Conservation (phyloP, 495 filamentous ascomycete genomes). For the Arthonia radiata region DNA sequence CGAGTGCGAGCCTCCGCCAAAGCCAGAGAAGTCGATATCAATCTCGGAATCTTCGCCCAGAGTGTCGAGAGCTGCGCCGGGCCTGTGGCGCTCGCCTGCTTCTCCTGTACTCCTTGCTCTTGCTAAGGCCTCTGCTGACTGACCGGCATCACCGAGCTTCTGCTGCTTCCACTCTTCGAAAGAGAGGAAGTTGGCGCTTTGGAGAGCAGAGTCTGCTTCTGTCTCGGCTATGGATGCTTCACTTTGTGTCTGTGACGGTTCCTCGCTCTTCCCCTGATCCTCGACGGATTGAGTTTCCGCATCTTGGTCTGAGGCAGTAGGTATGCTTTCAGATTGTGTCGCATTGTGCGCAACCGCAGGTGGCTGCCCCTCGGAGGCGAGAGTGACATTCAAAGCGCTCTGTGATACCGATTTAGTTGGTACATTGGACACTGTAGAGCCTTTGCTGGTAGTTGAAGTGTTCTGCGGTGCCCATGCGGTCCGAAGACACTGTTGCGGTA, state of each 20-base stretch:
- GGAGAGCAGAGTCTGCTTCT: constrained; percentile 45
- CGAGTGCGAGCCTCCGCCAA: constrained; percentile 21
- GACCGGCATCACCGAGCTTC: constrained; percentile 67
- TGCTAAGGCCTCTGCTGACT: constrained; percentile 52
- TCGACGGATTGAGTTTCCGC: constrained; percentile 11
- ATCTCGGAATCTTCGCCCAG: constrained; percentile 81
- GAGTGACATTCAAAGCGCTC: constrained; percentile 5
- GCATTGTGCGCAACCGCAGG: constrained; percentile 2
- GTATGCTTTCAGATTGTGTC: constrained; percentile 2
- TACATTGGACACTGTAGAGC: not conserved
- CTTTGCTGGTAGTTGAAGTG: constrained; percentile 6
- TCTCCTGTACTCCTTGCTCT: constrained; percentile 17
- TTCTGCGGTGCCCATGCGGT: constrained; percentile 7
- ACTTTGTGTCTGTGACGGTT: not conserved
- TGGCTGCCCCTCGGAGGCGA: constrained; percentile 2
- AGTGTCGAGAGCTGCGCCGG: constrained; percentile 36
- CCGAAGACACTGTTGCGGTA: constrained; percentile 54
- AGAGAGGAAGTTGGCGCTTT: constrained; percentile 72
- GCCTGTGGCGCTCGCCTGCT: constrained; percentile 13
- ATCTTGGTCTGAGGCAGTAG: constrained; percentile 2
- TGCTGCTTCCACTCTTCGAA: constrained; percentile 98
- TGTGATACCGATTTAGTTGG: constrained; percentile 1
- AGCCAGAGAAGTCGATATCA: constrained; percentile 63
- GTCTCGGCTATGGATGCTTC: constrained; percentile 1
- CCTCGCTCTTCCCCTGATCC: not conserved